phyloP scores from a whole-genome alignment of 345 rosid genomes.

The Limnanthes douglasii region DNA sequence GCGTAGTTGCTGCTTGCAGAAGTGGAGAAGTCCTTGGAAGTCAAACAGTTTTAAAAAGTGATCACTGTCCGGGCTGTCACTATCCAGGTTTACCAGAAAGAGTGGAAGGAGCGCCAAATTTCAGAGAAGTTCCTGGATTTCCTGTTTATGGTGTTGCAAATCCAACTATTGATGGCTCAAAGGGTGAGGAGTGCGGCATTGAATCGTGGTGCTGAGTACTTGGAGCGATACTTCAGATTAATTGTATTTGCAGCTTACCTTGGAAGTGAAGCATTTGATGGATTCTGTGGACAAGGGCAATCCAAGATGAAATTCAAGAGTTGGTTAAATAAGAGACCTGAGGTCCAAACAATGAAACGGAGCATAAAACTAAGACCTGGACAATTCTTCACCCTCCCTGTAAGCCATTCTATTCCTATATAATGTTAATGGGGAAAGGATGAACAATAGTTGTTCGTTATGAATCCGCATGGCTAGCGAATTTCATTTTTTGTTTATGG shows the following conservation, averaged over 20 bases:
- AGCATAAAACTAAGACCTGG: constrained; percentile 92
- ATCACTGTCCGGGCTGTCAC: constrained; percentile 98
- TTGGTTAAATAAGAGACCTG: constrained; percentile 84
- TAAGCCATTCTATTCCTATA: constrained; percentile 21
- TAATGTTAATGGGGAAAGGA: no score
- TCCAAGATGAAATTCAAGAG: constrained; percentile 64
- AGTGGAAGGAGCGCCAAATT: constrained; percentile 98
- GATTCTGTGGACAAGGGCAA: constrained; percentile 70
- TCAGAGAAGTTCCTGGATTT: constrained; percentile 93
- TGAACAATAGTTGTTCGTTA: not conserved
- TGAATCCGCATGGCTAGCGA: no score
- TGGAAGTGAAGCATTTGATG: constrained; percentile 92
- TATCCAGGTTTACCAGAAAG: constrained; percentile 60
- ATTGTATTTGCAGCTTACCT: constrained; percentile 97
- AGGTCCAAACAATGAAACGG: constrained; percentile 98
- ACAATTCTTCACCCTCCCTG: constrained; percentile 77
- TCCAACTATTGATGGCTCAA: constrained; percentile 86
- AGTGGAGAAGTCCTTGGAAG: constrained; percentile 94
- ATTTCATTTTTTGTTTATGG: constrained; percentile 3
- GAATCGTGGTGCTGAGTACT: constrained; percentile 90
- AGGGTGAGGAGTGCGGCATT: constrained; percentile 82
- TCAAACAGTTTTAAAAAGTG: constrained; percentile 94
- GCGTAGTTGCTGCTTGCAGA: constrained; percentile 81
- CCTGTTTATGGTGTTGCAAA: constrained; percentile 98
- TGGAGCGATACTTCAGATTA: constrained; percentile 79